Percentiles rank a stretch among this genome's conserved stretches.
These are phyloP conservation scores for Kuraishia floccosa DNA, from an alignment of 805 yeast species.

Conservation along the genomic window DNA sequence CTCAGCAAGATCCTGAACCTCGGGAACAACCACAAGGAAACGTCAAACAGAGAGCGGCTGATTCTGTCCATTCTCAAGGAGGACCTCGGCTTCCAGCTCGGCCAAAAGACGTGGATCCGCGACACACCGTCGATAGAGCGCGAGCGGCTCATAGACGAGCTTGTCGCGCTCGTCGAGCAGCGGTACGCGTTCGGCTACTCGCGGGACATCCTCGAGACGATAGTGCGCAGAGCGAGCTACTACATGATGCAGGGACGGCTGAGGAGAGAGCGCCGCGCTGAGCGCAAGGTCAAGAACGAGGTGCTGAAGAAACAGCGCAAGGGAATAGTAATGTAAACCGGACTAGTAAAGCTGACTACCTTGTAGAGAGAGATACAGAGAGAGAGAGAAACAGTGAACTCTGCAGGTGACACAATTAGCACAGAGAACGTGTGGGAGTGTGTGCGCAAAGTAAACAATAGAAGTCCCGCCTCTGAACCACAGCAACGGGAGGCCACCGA, in stretches of 20 bases:
- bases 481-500: too few relatives aligned
- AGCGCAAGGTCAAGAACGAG: slow-evolving; percentile 16
- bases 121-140: slow-evolving; percentile 55
- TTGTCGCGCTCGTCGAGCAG: slow-evolving; percentile 32
- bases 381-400: too few relatives aligned
- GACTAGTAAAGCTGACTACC: not conserved
- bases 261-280: slow-evolving; percentile 53
- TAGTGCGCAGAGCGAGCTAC: slow-evolving; percentile 74
- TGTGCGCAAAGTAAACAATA: too few relatives aligned
- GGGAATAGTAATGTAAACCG: not conserved
- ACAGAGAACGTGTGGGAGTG: too few relatives aligned
- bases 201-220: slow-evolving; percentile 48
- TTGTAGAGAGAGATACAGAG: not conserved
- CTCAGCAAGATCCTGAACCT: slow-evolving; percentile 40
- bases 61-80: slow-evolving; percentile 40
- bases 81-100: slow-evolving; percentile 60
- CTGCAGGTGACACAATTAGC: too few relatives aligned
- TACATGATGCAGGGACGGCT: slow-evolving; percentile 69
- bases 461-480: too few relatives aligned
- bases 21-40: slow-evolving; percentile 36
- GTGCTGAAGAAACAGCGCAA: not conserved
- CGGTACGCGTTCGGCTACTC: slow-evolving; percentile 42
- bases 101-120: slow-evolving; percentile 76
- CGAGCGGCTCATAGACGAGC: slow-evolving; percentile 29
- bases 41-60: slow-evolving; percentile 41